A percentile compares a stretch with the other conserved stretches of the same genome.
These are phyloP conservation scores for Auricularia auricula-judae DNA, from an alignment of 768 basidiomycete genomes.

Conservation along the genomic window DNA sequence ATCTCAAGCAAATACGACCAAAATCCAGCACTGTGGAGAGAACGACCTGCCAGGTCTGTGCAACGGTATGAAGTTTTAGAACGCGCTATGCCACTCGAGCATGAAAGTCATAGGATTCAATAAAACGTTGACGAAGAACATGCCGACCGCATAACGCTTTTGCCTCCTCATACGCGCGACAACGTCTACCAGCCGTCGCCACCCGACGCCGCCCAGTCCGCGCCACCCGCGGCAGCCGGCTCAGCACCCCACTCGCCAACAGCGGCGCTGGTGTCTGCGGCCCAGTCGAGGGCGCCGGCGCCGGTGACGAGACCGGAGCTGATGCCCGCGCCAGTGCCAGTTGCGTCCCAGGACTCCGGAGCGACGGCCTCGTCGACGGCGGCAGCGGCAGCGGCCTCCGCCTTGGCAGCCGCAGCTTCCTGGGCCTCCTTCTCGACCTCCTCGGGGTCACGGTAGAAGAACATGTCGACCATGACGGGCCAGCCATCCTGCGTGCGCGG, in stretches of 20 bases:
- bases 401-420: conserved; percentile 83
- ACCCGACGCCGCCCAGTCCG: conserved; percentile 24
- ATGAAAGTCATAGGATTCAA: not conserved
- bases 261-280: conserved; percentile 48
- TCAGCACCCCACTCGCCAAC: conserved; percentile 82
- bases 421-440: conserved; percentile 98
- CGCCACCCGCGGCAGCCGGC: conserved; percentile 33
- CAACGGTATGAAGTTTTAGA: no score
- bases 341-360: conserved; percentile 62
- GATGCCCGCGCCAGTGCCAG: conserved; percentile 59
- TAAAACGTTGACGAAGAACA: not conserved
- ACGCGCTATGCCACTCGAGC: not conserved
- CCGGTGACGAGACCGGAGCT: conserved; percentile 48
- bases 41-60: no score
- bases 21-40: no score
- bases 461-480: conserved; percentile 99
- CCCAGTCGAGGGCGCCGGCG: conserved; percentile 77
- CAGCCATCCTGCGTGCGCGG: conserved; percentile 86
- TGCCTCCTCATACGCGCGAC: not conserved
- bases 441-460: conserved; percentile 99
- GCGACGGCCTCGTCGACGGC: conserved; percentile 40
- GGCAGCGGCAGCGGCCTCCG: conserved; percentile 39
- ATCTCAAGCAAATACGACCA: no score
- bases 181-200: conserved; percentile 1
- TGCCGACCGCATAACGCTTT: not conserved